phyloP scores from a whole-genome alignment of 2,329 filamentous ascomycete species.

The Didymella pomorum region DNA sequence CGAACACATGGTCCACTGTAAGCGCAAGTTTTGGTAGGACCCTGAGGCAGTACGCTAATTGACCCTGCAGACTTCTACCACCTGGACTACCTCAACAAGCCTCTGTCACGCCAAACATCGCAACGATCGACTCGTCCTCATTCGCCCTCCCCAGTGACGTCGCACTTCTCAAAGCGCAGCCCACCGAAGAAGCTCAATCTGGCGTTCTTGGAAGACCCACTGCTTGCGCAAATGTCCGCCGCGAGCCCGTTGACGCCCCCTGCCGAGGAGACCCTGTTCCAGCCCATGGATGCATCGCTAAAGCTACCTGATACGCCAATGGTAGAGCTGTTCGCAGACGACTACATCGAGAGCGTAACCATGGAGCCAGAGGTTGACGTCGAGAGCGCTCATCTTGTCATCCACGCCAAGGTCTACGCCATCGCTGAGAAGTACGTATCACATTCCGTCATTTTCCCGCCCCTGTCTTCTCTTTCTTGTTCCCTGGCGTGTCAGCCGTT shows the following conservation, averaged over 20 bases:
- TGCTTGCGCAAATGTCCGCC: slow-evolving; percentile 46
- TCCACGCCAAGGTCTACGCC: slow-evolving; percentile 59
- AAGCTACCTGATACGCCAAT: slow-evolving; percentile 45
- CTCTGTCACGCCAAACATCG: slow-evolving; percentile 41
- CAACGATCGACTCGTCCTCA: slow-evolving; percentile 36
- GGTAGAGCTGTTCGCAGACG: slow-evolving; percentile 45
- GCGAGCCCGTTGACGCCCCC: slow-evolving; percentile 36
- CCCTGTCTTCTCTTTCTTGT: slow-evolving; percentile 25
- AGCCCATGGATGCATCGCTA: slow-evolving; percentile 31
- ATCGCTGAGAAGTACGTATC: slow-evolving; percentile 58
- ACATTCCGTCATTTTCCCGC: slow-evolving; percentile 22
- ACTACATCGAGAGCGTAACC: slow-evolving; percentile 39
- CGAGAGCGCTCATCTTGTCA: slow-evolving; percentile 54
- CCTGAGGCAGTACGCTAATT: slow-evolving; percentile 27
- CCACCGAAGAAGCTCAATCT: slow-evolving; percentile 43
- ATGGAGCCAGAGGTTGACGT: slow-evolving; percentile 48
- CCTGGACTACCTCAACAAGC: slow-evolving; percentile 50
- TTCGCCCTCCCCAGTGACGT: slow-evolving; percentile 30
- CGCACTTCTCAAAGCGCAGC: slow-evolving; percentile 25
- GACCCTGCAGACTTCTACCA: slow-evolving; percentile 51
- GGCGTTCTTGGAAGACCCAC: slow-evolving; percentile 48
- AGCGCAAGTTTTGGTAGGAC: slow-evolving; percentile 24
- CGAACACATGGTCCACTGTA: slow-evolving; percentile 54
- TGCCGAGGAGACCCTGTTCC: slow-evolving; percentile 34
- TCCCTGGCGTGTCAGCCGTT: slow-evolving; percentile 22